A percentile compares a stretch with the other conserved stretches of the same genome.
Evolutionary conservation across 2,329 filamentous ascomycete genomes (phyloP).

Genomic region (Pestalotiopsis sp.): DNA sequence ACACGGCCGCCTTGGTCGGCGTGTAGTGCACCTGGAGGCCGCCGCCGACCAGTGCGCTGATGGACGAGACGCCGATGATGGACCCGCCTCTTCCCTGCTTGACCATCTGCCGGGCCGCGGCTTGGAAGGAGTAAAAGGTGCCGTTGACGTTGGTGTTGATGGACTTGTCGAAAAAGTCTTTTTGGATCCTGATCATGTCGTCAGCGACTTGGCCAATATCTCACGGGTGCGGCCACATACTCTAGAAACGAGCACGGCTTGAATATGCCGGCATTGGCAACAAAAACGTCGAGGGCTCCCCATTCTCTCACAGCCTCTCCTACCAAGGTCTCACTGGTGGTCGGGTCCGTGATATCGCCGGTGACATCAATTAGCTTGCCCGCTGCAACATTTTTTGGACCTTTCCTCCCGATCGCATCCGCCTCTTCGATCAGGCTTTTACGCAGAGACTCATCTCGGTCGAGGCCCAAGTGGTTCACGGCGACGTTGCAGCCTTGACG

Average conservation of each 20-base stretch:
- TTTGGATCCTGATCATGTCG: constrained; percentile 56
- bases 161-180: constrained; percentile 71
- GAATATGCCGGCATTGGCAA: constrained; percentile 88
- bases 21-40: constrained; percentile 84
- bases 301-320: constrained; percentile 63
- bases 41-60: constrained; percentile 77
- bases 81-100: constrained; percentile 71
- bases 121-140: constrained; percentile 84
- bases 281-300: constrained; percentile 71
- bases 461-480: constrained; percentile 75
- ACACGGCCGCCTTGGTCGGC: constrained; percentile 82
- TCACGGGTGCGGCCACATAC: neutral
- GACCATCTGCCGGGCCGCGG: constrained; percentile 83
- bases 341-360: constrained; percentile 77
- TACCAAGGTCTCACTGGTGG: constrained; percentile 72
- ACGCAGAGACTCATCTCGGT: constrained; percentile 53
- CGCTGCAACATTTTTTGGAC: constrained; percentile 43
- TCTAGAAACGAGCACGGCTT: constrained; percentile 81
- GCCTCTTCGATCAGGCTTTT: constrained; percentile 57
- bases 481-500: constrained; percentile 77
- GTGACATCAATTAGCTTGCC: constrained; percentile 67
- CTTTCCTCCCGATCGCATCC: constrained; percentile 42
- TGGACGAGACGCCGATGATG: constrained; percentile 78
- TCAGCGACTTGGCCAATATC: neutral
- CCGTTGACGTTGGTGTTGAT: constrained; percentile 82